phyloP scores from a whole-genome alignment of 768 basidiomycete species.

The Pleurotus giganteus region DNA sequence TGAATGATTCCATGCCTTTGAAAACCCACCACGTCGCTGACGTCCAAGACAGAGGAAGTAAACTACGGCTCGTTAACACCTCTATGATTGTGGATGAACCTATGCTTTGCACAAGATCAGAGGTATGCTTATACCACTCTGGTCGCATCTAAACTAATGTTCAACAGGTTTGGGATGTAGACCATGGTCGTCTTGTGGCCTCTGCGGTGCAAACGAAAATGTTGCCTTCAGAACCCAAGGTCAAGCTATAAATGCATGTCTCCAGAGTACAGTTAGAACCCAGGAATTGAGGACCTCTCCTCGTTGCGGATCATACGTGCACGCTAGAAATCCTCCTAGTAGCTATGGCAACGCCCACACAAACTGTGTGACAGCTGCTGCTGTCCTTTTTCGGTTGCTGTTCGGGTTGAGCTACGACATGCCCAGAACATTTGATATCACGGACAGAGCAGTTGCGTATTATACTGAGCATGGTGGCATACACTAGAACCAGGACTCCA shows the following conservation, averaged over 20 bases:
- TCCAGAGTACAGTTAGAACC: too few species aligned
- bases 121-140: background rate
- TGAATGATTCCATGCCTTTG: background rate
- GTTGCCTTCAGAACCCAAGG: conserved; percentile 7
- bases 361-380: too few species aligned
- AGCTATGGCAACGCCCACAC: too few species aligned
- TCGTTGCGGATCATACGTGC: too few species aligned
- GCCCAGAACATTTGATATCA: too few species aligned
- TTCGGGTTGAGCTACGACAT: too few species aligned
- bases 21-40: background rate
- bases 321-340: too few species aligned
- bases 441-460: too few species aligned
- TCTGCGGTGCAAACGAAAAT: conserved; percentile 8
- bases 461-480: too few species aligned
- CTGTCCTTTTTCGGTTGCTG: too few species aligned
- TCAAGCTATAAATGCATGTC: conserved; percentile 1
- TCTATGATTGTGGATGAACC: conserved; percentile 7
- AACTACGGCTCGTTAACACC: conserved; percentile 1
- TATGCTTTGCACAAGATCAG: conserved; percentile 9
- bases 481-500: too few species aligned
- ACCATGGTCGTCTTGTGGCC: background rate
- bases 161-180: conserved; percentile 4
- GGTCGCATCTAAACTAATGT: background rate
- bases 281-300: too few species aligned
- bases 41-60: background rate